Conservation (phyloP, 805 yeast genomes). For the Kluyveromyces starmeri region DNA sequence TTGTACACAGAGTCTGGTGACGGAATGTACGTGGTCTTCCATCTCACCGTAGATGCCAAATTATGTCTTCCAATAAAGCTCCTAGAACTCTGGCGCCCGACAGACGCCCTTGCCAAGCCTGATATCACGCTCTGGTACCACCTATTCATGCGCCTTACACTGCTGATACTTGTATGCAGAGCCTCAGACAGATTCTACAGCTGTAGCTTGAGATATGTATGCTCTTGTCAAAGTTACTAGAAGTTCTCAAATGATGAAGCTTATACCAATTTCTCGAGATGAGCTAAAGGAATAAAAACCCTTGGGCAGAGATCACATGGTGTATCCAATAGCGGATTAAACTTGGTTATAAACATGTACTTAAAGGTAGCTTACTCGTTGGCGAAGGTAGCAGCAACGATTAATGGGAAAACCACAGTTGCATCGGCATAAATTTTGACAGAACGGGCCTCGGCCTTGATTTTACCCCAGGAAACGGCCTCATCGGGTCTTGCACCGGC, state of each 20-base stretch:
- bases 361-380: constrained; percentile 28
- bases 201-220: no score
- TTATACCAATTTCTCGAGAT: no score
- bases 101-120: not conserved
- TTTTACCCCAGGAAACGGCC: constrained; percentile 98
- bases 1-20: constrained; percentile 14
- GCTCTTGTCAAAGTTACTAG: no score
- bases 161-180: no score
- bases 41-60: not conserved
- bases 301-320: no score
- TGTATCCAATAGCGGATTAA: no score
- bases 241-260: no score
- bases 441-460: constrained; percentile 84
- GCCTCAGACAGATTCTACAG: no score
- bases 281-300: no score
- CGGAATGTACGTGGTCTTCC: constrained; percentile 12
- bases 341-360: constrained; percentile 1
- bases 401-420: constrained; percentile 86
- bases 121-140: no score
- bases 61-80: not conserved
- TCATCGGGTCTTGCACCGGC: constrained; percentile 99
- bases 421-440: constrained; percentile 95
- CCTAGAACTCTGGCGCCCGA: not conserved
- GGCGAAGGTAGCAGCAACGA: constrained; percentile 97
- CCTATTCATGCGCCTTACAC: no score